Percentiles rank a stretch among this genome's conserved stretches.
These are phyloP conservation scores for Thoreauomyces humboldtii DNA, from an alignment of 192 early-diverging fungal genomes.

Conservation along the genomic window DNA sequence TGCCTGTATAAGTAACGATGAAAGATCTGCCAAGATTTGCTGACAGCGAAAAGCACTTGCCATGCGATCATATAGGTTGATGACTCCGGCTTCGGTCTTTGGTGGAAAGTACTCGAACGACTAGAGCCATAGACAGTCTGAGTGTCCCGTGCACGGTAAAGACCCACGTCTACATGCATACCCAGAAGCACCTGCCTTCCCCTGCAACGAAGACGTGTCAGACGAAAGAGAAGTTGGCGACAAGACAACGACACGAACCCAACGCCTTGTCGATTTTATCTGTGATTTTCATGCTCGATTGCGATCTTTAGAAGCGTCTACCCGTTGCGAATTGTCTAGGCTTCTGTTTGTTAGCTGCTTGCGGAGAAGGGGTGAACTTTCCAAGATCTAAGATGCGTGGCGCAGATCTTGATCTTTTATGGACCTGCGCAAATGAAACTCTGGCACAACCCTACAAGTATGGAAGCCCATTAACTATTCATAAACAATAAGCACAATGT, in stretches of 20 bases:
- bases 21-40: not conserved
- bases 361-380: too few relatives aligned
- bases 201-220: not conserved
- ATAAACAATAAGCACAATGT: too few relatives aligned
- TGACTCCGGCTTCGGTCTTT: constrained; percentile 92
- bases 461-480: too few relatives aligned
- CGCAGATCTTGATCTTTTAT: too few relatives aligned
- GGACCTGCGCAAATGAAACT: too few relatives aligned
- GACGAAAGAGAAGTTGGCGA: constrained; percentile 1
- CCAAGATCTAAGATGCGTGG: too few relatives aligned
- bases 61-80: constrained; percentile 95
- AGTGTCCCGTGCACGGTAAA: not conserved
- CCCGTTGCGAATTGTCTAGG: too few relatives aligned
- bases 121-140: constrained; percentile 12
- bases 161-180: constrained; percentile 1
- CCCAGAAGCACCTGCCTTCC: constrained; percentile 49
- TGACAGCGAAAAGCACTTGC: constrained; percentile 15
- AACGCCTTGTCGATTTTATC: constrained; percentile 46
- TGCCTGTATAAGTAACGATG: not conserved
- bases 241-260: constrained; percentile 14
- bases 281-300: constrained; percentile 43
- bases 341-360: too few relatives aligned
- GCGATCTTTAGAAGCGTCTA: too few relatives aligned
- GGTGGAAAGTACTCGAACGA: constrained; percentile 99
- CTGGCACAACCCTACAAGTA: too few relatives aligned